Evolutionary conservation across 2,329 filamentous ascomycete species (phyloP), one percentile per base, ranked within the genome.

Genomic region (Colletotrichum salicis): DNA sequence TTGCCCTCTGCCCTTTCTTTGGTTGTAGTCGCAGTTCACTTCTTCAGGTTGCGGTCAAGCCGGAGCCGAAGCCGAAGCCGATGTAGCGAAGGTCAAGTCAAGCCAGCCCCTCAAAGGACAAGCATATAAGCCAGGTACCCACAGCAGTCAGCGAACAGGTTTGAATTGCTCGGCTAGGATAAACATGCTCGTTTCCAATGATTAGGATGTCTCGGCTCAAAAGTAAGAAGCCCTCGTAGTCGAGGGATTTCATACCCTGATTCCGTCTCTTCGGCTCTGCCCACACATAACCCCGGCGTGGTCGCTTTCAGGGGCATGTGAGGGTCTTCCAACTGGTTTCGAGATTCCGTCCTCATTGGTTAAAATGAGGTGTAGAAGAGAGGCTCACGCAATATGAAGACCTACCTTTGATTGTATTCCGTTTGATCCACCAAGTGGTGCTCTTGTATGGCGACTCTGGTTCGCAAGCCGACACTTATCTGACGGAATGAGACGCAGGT

Each of bases 61-160:
- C 35, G 48, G 8, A 66, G 45, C 62, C 67, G 67, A 64, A 66
- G 45, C 62, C 67, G 67, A 64, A 66, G 67, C 67, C 67, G 67
- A 66, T 45, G 31, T 12, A 51, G 3, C 27, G 27, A 29, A 29
- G 6, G 10, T 51, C 12, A 48, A 41, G 62, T 19, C 51, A 33
- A 64, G n/a, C 27, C 12, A 31, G 19, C 13, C 7, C 8, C 4
- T 24, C 19, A 4, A 27, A 27, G 35, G n/a, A 45, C 29, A n/a
- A 51, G 8, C 45, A 41, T 63, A 63, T 19, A 41, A 55, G 5
- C 22, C 4, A 48, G 19, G 3, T 7, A n/a, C 41, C 15, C 41
- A 10, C 8, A 48, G 11, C 5, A 27, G 24, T 27, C 5, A 19
- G 8, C 52, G 27, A 57, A 3, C 19, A 5, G 10, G 5, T 3